These are phyloP conservation scores for Lactarius hengduanensis DNA, from an alignment of 768 basidiomycete genomes.

Conservation along the genomic window DNA sequence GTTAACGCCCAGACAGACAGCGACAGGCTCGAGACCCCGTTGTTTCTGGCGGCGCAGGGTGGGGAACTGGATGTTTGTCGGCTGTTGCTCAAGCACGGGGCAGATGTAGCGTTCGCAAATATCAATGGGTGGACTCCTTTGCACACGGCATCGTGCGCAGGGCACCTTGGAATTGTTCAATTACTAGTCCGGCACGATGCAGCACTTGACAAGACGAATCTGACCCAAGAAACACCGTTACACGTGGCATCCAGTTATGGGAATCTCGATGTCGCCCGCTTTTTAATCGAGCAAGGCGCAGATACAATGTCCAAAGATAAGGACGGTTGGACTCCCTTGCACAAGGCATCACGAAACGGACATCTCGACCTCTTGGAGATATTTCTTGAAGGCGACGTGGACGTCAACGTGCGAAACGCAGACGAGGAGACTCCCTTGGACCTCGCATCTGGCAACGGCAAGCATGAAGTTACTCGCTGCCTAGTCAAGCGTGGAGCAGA, in stretches of 20 bases:
- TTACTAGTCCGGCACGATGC: too few relatives aligned
- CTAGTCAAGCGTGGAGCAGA: neutral
- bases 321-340: too few relatives aligned
- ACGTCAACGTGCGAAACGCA: too few relatives aligned
- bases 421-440: too few relatives aligned
- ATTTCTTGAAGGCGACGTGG: too few relatives aligned
- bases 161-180: too few relatives aligned
- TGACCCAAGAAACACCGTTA: neutral
- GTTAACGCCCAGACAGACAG: neutral
- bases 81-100: neutral
- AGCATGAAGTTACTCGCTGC: too few relatives aligned
- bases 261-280: neutral
- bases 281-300: neutral
- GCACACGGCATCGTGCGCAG: neutral
- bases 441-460: too few relatives aligned
- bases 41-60: neutral
- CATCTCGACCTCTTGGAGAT: too few relatives aligned
- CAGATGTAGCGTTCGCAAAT: neutral
- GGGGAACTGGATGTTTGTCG: slow-evolving; percentile 1
- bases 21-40: neutral
- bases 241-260: neutral
- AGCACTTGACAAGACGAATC: too few relatives aligned
- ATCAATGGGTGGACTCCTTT: neutral
- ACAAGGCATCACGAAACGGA: too few relatives aligned
- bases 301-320: too few relatives aligned